phyloP scores from a whole-genome alignment of 176 grass and related monocot genomes.

The Thinopyrum elongatum region DNA sequence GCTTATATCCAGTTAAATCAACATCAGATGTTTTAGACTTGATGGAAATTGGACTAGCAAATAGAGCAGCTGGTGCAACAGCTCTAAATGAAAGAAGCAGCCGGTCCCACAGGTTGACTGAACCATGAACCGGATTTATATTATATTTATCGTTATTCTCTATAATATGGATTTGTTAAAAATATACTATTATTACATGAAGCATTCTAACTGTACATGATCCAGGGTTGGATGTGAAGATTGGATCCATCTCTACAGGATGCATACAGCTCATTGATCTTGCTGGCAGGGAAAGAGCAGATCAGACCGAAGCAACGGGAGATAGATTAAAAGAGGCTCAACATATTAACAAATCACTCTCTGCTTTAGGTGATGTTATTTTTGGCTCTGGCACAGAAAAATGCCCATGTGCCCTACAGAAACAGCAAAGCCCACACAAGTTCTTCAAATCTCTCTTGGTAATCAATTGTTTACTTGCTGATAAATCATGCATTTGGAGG shows the following conservation, averaged over 20 bases:
- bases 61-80: constrained; percentile 85
- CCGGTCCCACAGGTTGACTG: constrained; percentile 74
- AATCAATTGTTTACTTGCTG: constrained; percentile 22
- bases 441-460: constrained; percentile 94
- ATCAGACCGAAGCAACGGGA: constrained; percentile 77
- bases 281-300: constrained; percentile 81
- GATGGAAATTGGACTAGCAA: constrained; percentile 90
- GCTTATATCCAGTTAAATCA: constrained; percentile 72
- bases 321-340: constrained; percentile 87
- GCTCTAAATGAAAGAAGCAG: constrained; percentile 93
- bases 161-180: background rate
- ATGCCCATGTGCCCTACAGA: constrained; percentile 79
- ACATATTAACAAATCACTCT: constrained; percentile 90
- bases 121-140: background rate
- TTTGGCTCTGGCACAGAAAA: constrained; percentile 84
- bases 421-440: constrained; percentile 95
- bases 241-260: constrained; percentile 75
- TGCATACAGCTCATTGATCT: constrained; percentile 91
- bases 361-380: constrained; percentile 83
- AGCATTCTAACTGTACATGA: constrained; percentile 90
- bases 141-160: background rate
- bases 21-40: constrained; percentile 84
- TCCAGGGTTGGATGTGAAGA: constrained; percentile 80
- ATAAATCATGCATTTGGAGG: constrained; percentile 1
- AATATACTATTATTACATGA: constrained; percentile 22